Evolutionary conservation across 2,329 filamentous ascomycete genomes (phyloP), one percentile per base, ranked within the genome.

Genomic region (Plenodomus tracheiphilus): DNA sequence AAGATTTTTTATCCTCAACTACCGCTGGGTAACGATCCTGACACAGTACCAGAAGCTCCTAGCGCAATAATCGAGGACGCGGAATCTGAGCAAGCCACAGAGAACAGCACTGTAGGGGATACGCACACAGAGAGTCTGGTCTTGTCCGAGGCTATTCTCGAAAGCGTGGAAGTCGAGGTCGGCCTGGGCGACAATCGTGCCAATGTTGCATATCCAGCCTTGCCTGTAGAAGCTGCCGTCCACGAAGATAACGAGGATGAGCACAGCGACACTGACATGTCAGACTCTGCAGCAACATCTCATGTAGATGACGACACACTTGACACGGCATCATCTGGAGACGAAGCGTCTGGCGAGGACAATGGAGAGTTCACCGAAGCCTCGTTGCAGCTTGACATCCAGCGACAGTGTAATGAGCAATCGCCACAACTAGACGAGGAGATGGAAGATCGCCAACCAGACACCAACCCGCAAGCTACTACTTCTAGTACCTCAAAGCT

Each of bases 331-430:
- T 32, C 28, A 32, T 32, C 28, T 32, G 28, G 28, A 32, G 28
- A 32, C 28, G 28, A 32, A 32, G 6, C 28, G 6, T 15, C 28
- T 32, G 28, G 28, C 4, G 28, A 32, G 28, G 13, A 11, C 11
- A 15, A 32, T 15, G 28, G 15, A 32, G 58, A 69, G 1, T 58
- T 65, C 4, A 69, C 65, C 1, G 68, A 71, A 48, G 66, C 64
- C 15, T 66, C 65, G 2, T 37, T 71, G 19, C 68, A 71, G 39
- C 32, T 68, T 13, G 47, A 66, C 25, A 62, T 71, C 4, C 59
- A 62, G 40, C 58, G 49, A 15, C 35, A 34, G 58, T 62, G 11
- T 61, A 61, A 34, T 57, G 58, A 42, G 41, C 41, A 25, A 36
- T 44, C 18, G 18, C 35, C 16, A 37, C 28, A 4, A 15, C 7